Conservation (phyloP, 257 asterid genomes). For the Petunia axillaris region DNA sequence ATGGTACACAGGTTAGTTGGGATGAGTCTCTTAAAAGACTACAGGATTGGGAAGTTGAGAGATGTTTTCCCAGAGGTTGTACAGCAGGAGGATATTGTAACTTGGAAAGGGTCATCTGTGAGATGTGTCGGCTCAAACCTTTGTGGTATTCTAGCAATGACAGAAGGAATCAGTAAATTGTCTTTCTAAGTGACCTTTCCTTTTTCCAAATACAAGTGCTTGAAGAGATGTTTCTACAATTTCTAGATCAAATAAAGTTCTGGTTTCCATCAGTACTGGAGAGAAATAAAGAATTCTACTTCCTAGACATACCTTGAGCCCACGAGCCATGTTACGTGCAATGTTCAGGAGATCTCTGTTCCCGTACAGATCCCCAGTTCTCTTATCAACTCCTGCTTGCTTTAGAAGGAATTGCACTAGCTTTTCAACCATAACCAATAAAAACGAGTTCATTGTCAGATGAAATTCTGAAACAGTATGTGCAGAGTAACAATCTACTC, state of each 20-base stretch:
- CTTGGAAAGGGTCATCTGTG: constrained; percentile 5
- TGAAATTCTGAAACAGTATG: neutral
- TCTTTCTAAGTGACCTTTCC: constrained; percentile 3
- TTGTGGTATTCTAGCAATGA: constrained; percentile 2
- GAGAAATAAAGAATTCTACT: constrained; percentile 16
- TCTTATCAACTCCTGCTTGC: constrained; percentile 94
- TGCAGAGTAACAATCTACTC: neutral
- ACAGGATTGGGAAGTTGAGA: neutral
- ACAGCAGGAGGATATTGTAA: neutral
- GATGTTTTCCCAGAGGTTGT: neutral
- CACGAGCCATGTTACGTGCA: constrained; percentile 98
- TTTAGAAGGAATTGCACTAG: constrained; percentile 91
- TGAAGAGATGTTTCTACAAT: constrained; percentile 23
- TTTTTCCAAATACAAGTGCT: neutral
- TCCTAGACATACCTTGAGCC: constrained; percentile 67
- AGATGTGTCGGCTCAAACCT: constrained; percentile 15
- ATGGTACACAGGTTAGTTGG: neutral
- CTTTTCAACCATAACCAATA: constrained; percentile 50
- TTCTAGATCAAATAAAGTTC: neutral
- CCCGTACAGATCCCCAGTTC: constrained; percentile 98
- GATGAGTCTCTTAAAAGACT: neutral
- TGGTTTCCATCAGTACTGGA: neutral
- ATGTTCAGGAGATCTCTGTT: constrained; percentile 85
- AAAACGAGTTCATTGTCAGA: constrained; percentile 28
- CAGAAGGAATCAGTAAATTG: neutral